Evolutionary conservation across 805 yeast genomes (phyloP).

Genomic region (Hanseniaspora meyeri): DNA sequence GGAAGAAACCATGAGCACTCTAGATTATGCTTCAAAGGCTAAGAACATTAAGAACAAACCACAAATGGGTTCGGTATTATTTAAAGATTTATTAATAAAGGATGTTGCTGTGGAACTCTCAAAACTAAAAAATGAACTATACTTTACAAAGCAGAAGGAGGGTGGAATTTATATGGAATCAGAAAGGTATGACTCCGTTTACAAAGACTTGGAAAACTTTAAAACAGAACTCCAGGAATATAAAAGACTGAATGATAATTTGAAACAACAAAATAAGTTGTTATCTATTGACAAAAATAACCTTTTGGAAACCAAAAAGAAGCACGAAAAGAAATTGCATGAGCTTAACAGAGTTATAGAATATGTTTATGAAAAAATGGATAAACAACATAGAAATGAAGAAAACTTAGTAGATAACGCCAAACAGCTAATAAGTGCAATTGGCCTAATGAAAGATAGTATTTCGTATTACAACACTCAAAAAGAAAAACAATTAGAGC

Average conservation of each 20-base stretch:
- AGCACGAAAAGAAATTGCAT: slow-evolving; percentile 21
- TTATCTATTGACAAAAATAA: slow-evolving; percentile 24
- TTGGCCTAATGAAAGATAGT: slow-evolving; percentile 18
- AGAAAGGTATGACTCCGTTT: slow-evolving; percentile 42
- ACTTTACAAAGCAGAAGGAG: slow-evolving; percentile 50
- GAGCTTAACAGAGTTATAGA: slow-evolving; percentile 21
- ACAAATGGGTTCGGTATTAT: slow-evolving; percentile 49
- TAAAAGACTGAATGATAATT: slow-evolving; percentile 31
- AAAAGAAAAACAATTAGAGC: slow-evolving; percentile 14
- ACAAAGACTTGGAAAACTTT: slow-evolving; percentile 37
- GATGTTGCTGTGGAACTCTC: slow-evolving; percentile 38
- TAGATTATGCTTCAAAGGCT: slow-evolving; percentile 81
- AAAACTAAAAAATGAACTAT: slow-evolving; percentile 43
- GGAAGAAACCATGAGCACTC: slow-evolving; percentile 76
- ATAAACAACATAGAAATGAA: slow-evolving; percentile 22
- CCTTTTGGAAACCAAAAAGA: slow-evolving; percentile 21
- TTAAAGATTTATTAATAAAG: slow-evolving; percentile 38
- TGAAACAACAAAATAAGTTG: slow-evolving; percentile 29
- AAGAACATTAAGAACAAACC: slow-evolving; percentile 65
- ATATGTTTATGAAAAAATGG: slow-evolving; percentile 22
- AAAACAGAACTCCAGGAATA: slow-evolving; percentile 40
- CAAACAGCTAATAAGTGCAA: slow-evolving; percentile 18
- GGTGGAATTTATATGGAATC: slow-evolving; percentile 51
- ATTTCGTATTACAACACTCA: slow-evolving; percentile 20
- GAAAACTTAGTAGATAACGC: slow-evolving; percentile 20